Evolutionary conservation across 2,329 filamentous ascomycete genomes (phyloP), one percentile per base, ranked within the genome.

Genomic region (Calonectria pauciramosa): DNA sequence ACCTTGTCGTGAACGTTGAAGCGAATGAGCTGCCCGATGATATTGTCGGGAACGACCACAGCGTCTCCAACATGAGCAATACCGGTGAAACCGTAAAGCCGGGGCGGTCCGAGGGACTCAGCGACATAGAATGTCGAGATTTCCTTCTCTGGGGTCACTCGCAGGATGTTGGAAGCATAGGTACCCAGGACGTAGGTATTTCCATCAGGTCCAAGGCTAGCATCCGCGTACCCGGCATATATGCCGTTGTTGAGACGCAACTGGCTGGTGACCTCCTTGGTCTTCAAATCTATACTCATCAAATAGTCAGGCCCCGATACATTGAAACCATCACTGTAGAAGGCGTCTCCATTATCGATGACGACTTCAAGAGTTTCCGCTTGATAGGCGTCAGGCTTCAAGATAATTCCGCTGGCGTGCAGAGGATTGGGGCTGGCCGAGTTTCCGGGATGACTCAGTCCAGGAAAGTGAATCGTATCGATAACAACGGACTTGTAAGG

Each of bases 31-130:
- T 54, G 51, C 51, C 51, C 51, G 28, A 54, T 54, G 51, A 54
- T 54, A 54, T 54, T 54, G 51, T 54, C 51, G 28, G 51, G 51
- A 54, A 54, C 51, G 28, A 54, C 32, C 51, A 54, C 32, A 32
- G 51, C 51, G 51, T 54, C 51, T 54, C 51, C 51, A 54, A 54
- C 51, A 54, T 54, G 51, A 54, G 51, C 51, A 54, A 54, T 54
- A 20, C 51, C 51, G 51, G 51, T 54, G 51, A 54, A 54, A 54
- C 51, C 51, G 51, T 54, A 54, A 54, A 54, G 20, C 28, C 51
- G 51, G 51, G 51, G 51, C 28, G 51, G 51, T 32, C 51, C 51
- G 51, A 54, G 51, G 51, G 26, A 28, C 51, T 54, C 51, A 54
- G 51, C 51, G 51, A 54, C 51, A 32, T 54, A 54, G 28, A 54